A percentile compares a stretch with the other conserved stretches of the same genome.
Evolutionary conservation across 441 rosid genomes (phyloP).

Genomic region (Erodium texanum): DNA sequence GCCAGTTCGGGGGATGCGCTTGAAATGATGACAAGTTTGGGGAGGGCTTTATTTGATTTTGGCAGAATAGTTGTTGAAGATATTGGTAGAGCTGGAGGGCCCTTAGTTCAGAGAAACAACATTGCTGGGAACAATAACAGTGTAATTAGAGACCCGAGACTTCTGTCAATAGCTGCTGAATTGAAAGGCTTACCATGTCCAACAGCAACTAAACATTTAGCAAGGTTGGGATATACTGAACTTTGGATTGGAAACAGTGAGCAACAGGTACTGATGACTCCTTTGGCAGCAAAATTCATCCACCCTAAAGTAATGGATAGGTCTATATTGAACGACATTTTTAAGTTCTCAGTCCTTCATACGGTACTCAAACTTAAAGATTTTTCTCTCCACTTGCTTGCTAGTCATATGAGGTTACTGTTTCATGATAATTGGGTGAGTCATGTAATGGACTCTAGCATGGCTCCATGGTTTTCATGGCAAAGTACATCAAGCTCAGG

Average conservation of each 20-base stretch:
- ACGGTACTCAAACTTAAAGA: constrained; percentile 51
- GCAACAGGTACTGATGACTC: constrained; percentile 73
- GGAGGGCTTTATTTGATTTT: constrained; percentile 90
- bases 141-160: constrained; percentile 39
- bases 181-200: constrained; percentile 88
- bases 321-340: constrained; percentile 51
- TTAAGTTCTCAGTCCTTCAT: constrained; percentile 50
- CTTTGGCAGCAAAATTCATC: constrained; percentile 70
- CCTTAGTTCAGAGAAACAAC: constrained; percentile 31
- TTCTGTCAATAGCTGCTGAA: constrained; percentile 48
- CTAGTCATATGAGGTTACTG: constrained; percentile 68
- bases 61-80: constrained; percentile 96
- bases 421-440: constrained; percentile 82
- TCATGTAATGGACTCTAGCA: constrained; percentile 54
- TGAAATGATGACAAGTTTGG: constrained; percentile 92
- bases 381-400: constrained; percentile 71
- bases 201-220: constrained; percentile 69
- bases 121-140: constrained; percentile 23
- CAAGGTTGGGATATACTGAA: constrained; percentile 61
- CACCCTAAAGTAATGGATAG: constrained; percentile 80
- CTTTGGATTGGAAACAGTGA: constrained; percentile 90
- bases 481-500: constrained; percentile 51
- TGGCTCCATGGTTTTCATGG: constrained; percentile 98
- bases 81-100: constrained; percentile 73
- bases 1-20: constrained; percentile 90